Conservation (phyloP, 1,284 basidiomycete genomes). For the Ganoderma sp. region DNA sequence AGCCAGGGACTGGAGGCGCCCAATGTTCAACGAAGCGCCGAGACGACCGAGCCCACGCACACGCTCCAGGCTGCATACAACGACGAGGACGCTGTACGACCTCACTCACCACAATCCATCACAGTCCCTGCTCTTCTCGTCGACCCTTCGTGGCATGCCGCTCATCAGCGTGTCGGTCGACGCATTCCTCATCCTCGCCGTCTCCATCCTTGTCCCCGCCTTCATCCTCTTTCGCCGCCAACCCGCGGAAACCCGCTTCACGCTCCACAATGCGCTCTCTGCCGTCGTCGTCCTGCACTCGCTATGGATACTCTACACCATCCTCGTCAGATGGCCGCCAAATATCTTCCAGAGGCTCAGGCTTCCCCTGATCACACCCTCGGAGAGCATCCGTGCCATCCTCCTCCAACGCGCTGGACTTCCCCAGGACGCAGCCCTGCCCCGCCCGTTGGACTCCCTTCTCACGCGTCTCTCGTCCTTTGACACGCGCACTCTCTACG, state of each 20-base stretch:
- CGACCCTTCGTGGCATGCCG: neutral
- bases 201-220: slow-evolving; percentile 32
- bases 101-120: neutral
- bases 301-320: slow-evolving; percentile 54
- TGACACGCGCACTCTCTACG: slow-evolving; percentile 63
- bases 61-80: neutral
- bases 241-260: slow-evolving; percentile 18
- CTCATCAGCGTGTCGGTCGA: slow-evolving; percentile 35
- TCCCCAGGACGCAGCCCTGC: slow-evolving; percentile 42
- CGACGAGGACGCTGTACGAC: neutral
- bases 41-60: neutral
- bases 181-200: slow-evolving; percentile 37
- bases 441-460: slow-evolving; percentile 56
- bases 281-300: slow-evolving; percentile 60
- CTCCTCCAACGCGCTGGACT: slow-evolving; percentile 48
- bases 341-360: slow-evolving; percentile 66
- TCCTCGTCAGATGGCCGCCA: slow-evolving; percentile 57
- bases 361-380: slow-evolving; percentile 59
- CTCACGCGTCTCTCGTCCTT: slow-evolving; percentile 61
- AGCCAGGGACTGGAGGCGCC: neutral
- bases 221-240: slow-evolving; percentile 31
- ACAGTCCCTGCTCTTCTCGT: neutral
- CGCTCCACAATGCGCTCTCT: slow-evolving; percentile 35
- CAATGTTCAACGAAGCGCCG: neutral
- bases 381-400: slow-evolving; percentile 55